Base-by-base conservation (phyloP, 345 rosid species). In the Mercurialis annua region DNA sequence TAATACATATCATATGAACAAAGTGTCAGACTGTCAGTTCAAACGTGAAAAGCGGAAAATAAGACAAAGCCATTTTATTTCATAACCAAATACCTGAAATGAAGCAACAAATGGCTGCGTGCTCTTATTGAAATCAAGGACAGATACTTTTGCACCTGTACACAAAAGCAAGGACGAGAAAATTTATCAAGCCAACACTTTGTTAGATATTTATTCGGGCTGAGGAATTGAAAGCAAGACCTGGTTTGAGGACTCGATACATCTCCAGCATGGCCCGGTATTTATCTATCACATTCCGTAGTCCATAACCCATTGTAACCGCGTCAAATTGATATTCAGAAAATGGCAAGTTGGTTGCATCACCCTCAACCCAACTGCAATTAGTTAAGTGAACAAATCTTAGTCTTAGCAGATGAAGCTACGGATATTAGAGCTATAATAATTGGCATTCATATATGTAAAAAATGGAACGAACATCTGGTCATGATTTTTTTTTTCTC, bases 41-140 rank as follows among this genome's bases (percentile, higher is more conserved):
- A n/a, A 30, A 54, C 29, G 14, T 43, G 56, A 30, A 24, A 24
- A 24, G 26, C n/a, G 12, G 21, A 4, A 55, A 2, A 27, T n/a
- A 11, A 3, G 54, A 10, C 17, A 47, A 36, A 36, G n/a, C 33
- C 44, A 15, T 38, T 50, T 30, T 24, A 64, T 33, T 57, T 26
- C 34, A 49, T 26, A 48, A 52, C 20, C 21, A n/a, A 53, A 61
- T 68, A 90, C 96, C 98, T 88, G 96, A 85, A 90, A 76, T 43
- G 84, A 79, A 15, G 80, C 24, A 18, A 86, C 79, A 34, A 77
- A 57, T 27, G 81, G 74, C 50, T 69, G 79, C 24, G 76, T 81
- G 71, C 87, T 87, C 82, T 92, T 90, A 70, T 85, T 87, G 62
- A 90, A 90, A 74, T 90, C 98, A 61, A 93, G 90, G n/a, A 93